Evolutionary conservation across 345 rosid genomes (phyloP), one percentile per base, ranked within the genome.

Genomic region (Heritiera fomes): DNA sequence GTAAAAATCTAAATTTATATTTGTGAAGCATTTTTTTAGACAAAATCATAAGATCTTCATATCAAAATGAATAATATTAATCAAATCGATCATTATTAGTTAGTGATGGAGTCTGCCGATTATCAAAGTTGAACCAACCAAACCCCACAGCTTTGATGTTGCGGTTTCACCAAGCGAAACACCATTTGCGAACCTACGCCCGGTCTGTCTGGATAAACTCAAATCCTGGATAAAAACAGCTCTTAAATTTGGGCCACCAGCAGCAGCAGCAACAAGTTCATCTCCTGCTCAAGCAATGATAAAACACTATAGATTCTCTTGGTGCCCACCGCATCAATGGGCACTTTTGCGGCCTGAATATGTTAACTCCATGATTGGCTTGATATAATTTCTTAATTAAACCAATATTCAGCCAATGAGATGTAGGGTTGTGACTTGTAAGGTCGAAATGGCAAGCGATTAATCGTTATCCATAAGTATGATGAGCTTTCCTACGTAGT

Each of bases 81-180:
- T 23, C 28, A 53, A 40, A 40, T 15, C 7, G n/a, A 7, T 18
- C 28, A 0, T 56, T 1, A 8, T 46, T 46, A 18, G 61, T 2
- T 18, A 56, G 28, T 56, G 61, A 56, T 56, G 0, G 28, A 18
- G 28, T 53, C n/a, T 56, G 13, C 13, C 32, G 0, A 20, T 3
- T 63, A 55, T 53, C 32, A 11, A 53, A 53, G 50, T 40, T 55
- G n/a, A 38, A 55, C 17, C n/a, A 70, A 46, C 56, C 75, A 15
- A 72, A 53, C 63, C 34, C 45, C 15, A 55, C 23, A 4, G 49
- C 50, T 53, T 56, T 53, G 12, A 34, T 62, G 61, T 53, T 50
- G 47, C 75, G 46, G 75, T 17, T 11, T 53, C 62, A 72, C 1
- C 75, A 52, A 32, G 61, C 75, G 58, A 53, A 52, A 34, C 12